phyloP scores from a whole-genome alignment of 2,329 filamentous ascomycete species.

The Biscogniauxia mediterranea region DNA sequence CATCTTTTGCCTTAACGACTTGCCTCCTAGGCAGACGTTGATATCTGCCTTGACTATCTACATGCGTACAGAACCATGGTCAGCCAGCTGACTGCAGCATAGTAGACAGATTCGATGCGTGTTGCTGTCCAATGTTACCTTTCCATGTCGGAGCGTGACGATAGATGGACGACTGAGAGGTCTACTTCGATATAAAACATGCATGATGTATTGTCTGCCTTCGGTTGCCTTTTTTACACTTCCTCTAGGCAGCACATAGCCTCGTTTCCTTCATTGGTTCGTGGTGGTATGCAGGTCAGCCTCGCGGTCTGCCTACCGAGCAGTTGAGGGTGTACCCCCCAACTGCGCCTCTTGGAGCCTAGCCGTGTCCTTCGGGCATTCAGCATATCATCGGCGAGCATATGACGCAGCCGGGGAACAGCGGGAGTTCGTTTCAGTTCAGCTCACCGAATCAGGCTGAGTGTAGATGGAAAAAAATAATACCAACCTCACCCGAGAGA shows the following conservation, averaged over 20 bases:
- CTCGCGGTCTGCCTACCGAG: conserved; percentile 13
- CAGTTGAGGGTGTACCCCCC: conserved; percentile 2
- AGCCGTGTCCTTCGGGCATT: conserved; percentile 1
- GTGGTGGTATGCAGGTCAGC: conserved; percentile 3
- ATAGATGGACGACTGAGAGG: not conserved
- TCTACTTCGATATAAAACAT: conserved; percentile 8
- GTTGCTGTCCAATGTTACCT: conserved; percentile 6
- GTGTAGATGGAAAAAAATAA: not conserved
- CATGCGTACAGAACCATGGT: not conserved
- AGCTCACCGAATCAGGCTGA: not conserved
- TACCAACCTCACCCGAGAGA: not conserved
- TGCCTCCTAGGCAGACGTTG: not conserved
- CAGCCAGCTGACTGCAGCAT: not conserved
- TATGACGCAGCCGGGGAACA: conserved; percentile 5
- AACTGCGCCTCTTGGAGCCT: conserved; percentile 18
- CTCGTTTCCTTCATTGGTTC: conserved; percentile 16
- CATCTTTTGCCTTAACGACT: not conserved
- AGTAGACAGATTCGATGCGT: not conserved
- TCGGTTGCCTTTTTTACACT: conserved; percentile 13
- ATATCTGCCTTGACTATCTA: not conserved
- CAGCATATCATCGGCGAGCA: not conserved
- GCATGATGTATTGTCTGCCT: conserved; percentile 2
- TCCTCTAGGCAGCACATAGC: conserved; percentile 11
- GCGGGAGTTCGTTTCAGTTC: not conserved
- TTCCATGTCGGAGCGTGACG: conserved; percentile 1